Evolutionary conservation across 2,329 filamentous ascomycete genomes (phyloP).

Genomic region (Epichloe sylvatica): DNA sequence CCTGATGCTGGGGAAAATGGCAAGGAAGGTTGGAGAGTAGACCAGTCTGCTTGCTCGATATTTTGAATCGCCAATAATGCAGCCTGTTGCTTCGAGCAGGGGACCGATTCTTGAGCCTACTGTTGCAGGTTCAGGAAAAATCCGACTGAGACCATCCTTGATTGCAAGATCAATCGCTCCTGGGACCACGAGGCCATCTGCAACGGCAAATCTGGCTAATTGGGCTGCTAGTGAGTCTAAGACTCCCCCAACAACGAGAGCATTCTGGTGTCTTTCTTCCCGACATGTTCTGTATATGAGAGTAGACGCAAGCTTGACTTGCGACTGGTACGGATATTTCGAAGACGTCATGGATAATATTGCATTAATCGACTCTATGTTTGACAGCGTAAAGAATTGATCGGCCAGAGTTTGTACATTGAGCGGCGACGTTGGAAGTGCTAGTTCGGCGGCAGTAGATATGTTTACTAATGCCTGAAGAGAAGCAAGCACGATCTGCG

Average conservation of each 20-base stretch:
- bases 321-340: slow-evolving; percentile 40
- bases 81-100: slow-evolving; percentile 62
- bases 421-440: slow-evolving; percentile 34
- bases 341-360: slow-evolving; percentile 49
- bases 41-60: slow-evolving; percentile 60
- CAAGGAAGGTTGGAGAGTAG: slow-evolving; percentile 53
- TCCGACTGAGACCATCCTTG: slow-evolving; percentile 39
- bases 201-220: slow-evolving; percentile 56
- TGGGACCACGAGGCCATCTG: slow-evolving; percentile 54
- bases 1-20: slow-evolving; percentile 50
- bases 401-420: slow-evolving; percentile 43
- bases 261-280: slow-evolving; percentile 54
- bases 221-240: slow-evolving; percentile 65
- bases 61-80: slow-evolving; percentile 66
- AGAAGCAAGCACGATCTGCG: slow-evolving; percentile 56
- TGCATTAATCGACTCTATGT: slow-evolving; percentile 47
- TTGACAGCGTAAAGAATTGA: slow-evolving; percentile 51
- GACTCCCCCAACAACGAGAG: slow-evolving; percentile 57
- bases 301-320: slow-evolving; percentile 45
- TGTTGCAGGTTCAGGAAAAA: slow-evolving; percentile 49
- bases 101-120: slow-evolving; percentile 46
- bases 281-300: slow-evolving; percentile 48
- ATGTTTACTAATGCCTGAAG: slow-evolving; percentile 63
- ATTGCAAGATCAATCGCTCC: slow-evolving; percentile 41
- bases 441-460: slow-evolving; percentile 47